Percentiles rank a stretch among this genome's conserved stretches.
phyloP scores from a whole-genome alignment of 1,284 basidiomycete genomes.

The Anthracocystis walkeri region DNA sequence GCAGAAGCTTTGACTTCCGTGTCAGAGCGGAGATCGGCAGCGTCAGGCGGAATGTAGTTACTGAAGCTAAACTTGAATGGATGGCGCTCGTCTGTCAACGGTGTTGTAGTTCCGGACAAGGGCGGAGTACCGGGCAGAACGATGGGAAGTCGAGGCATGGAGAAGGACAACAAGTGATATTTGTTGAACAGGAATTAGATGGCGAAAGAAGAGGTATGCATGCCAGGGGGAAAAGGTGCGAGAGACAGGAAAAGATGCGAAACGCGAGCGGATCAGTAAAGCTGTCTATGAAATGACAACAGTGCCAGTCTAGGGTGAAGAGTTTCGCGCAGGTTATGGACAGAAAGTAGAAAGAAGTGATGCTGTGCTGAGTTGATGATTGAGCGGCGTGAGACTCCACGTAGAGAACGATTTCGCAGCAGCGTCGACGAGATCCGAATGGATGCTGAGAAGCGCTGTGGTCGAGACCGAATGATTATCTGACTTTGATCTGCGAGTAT shows the following conservation, averaged over 20 bases:
- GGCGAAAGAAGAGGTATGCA: not conserved
- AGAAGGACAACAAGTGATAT: not conserved
- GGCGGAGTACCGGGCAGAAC: slow-evolving; percentile 34
- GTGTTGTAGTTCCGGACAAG: slow-evolving; percentile 25
- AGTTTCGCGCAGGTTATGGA: not conserved
- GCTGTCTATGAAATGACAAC: not conserved
- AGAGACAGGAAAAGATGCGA: not conserved
- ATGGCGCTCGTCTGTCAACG: slow-evolving; percentile 25
- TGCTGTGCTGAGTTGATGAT: not conserved
- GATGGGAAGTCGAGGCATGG: slow-evolving; percentile 4
- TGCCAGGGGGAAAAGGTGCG: not conserved
- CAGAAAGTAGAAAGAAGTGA: not conserved
- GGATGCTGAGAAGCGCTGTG: not conserved
- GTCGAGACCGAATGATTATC: not conserved
- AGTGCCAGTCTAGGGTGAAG: not conserved
- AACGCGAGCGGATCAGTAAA: slow-evolving; percentile 1
- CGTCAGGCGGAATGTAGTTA: not conserved
- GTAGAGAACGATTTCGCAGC: not conserved
- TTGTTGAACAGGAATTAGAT: not conserved
- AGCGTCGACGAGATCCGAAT: not conserved
- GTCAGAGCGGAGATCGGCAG: not conserved
- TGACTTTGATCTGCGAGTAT: not conserved
- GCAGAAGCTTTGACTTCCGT: not conserved
- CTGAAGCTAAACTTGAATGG: not conserved
- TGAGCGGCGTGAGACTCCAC: not conserved